Evolutionary conservation across 352 stramenopile genomes (phyloP).

Genomic region (Plasmopara viticola): DNA sequence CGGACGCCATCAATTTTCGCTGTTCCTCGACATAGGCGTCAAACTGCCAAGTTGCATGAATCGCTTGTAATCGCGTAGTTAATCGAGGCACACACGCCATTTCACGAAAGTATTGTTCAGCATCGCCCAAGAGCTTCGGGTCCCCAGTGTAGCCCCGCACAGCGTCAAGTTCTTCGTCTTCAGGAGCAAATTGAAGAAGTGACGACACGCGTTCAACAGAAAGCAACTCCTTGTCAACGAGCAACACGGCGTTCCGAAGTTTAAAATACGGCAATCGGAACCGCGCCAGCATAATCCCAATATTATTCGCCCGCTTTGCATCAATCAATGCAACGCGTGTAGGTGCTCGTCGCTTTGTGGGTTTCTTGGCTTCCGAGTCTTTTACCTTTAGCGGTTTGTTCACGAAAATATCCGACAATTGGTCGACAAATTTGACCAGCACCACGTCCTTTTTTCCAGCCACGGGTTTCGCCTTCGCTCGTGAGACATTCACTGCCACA

Average conservation of each 20-base stretch:
- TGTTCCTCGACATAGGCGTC: constrained; percentile 79
- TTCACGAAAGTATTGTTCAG: constrained; percentile 73
- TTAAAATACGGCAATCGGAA: constrained; percentile 79
- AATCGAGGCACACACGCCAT: constrained; percentile 62
- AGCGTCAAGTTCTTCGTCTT: constrained; percentile 61
- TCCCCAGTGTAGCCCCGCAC: constrained; percentile 61
- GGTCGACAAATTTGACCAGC: constrained; percentile 58
- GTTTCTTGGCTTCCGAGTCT: constrained; percentile 38
- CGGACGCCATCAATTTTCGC: constrained; percentile 62
- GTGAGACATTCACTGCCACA: constrained; percentile 27
- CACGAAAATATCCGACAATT: constrained; percentile 74
- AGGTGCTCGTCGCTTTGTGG: constrained; percentile 53
- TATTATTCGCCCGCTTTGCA: constrained; percentile 81
- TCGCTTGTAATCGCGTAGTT: constrained; percentile 59
- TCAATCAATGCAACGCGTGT: constrained; percentile 78
- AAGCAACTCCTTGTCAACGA: constrained; percentile 72
- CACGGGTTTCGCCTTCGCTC: constrained; percentile 15
- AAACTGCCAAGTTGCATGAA: constrained; percentile 82
- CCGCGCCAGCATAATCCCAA: constrained; percentile 80
- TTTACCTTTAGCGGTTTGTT: constrained; percentile 67
- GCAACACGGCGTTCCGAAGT: constrained; percentile 67
- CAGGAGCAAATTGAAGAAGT: constrained; percentile 73
- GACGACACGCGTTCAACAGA: constrained; percentile 66
- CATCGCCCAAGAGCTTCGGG: constrained; percentile 67
- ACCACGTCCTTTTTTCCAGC: constrained; percentile 36